These are phyloP conservation scores for Phanerochaete carnosa DNA, from an alignment of 768 basidiomycete genomes.

Conservation along the genomic window DNA sequence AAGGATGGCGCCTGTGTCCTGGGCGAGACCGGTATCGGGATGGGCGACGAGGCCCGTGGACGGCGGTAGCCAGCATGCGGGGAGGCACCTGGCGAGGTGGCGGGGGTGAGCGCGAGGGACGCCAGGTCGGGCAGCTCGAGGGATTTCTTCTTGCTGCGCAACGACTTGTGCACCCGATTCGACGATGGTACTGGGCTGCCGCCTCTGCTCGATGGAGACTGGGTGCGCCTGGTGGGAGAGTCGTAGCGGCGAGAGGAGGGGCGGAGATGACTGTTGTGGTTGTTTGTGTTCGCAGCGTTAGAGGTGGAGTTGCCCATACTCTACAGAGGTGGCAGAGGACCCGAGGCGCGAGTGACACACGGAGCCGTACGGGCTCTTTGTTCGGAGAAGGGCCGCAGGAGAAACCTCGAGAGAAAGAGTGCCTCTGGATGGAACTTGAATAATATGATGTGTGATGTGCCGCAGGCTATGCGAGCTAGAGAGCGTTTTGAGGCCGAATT, in stretches of 20 bases:
- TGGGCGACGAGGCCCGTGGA: constrained; percentile 43
- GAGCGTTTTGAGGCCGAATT: not conserved
- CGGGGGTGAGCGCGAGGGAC: constrained; percentile 44
- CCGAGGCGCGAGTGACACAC: constrained; percentile 3
- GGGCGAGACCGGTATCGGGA: constrained; percentile 43
- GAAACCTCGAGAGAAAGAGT: constrained; percentile 15
- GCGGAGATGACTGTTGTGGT: not conserved
- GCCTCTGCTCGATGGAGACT: constrained; percentile 22
- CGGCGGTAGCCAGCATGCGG: constrained; percentile 40
- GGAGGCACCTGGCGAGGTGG: constrained; percentile 37
- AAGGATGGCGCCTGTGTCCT: constrained; percentile 10
- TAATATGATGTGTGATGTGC: not conserved
- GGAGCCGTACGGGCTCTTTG: constrained; percentile 1
- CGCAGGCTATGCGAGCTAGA: not conserved
- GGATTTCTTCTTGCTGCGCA: constrained; percentile 67
- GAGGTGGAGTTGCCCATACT: constrained; percentile 20
- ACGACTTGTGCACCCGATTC: constrained; percentile 48
- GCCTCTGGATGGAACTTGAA: not conserved
- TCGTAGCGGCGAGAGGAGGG: constrained; percentile 5
- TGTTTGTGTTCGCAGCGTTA: constrained; percentile 12
- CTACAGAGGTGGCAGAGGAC: constrained; percentile 1
- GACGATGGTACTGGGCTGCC: constrained; percentile 17
- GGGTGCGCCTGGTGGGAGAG: constrained; percentile 18
- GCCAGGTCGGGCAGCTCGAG: constrained; percentile 77
- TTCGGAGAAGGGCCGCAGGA: constrained; percentile 9